Percentiles rank a stretch among this genome's conserved stretches.
phyloP scores from a whole-genome alignment of 2,329 filamentous ascomycete species.

The Remersonia thermophila region DNA sequence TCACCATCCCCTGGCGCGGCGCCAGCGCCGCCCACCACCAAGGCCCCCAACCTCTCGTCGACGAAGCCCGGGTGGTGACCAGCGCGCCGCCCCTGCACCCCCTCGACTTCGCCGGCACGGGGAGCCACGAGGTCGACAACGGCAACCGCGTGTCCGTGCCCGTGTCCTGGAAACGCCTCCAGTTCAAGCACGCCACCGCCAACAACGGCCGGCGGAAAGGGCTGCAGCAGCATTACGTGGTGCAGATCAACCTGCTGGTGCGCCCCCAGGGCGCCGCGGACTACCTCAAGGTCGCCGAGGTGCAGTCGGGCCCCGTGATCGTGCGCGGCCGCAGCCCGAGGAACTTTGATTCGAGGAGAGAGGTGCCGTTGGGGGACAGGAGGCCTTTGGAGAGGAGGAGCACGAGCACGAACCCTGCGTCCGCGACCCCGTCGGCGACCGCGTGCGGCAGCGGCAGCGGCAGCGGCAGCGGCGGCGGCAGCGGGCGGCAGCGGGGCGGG shows the following conservation, averaged over 20 bases:
- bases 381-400: constrained; percentile 31
- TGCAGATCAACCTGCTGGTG: constrained; percentile 72
- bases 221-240: constrained; percentile 86
- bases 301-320: constrained; percentile 86
- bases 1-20: constrained; percentile 93
- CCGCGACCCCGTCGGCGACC: too few species aligned
- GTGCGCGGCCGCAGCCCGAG: constrained; percentile 84
- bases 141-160: constrained; percentile 65
- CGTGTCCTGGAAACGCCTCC: constrained; percentile 84
- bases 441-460: too few species aligned
- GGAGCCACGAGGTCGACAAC: constrained; percentile 60
- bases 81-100: constrained; percentile 41
- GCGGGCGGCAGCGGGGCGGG: background rate
- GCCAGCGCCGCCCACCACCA: constrained; percentile 38
- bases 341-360: constrained; percentile 86
- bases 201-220: constrained; percentile 93
- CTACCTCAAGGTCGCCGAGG: constrained; percentile 64
- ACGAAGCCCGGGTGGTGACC: constrained; percentile 32
- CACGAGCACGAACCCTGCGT: constrained; percentile 22
- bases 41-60: constrained; percentile 36
- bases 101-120: constrained; percentile 38
- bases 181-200: constrained; percentile 92
- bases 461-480: too few species aligned
- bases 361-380: constrained; percentile 55
- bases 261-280: constrained; percentile 53